Evolutionary conservation across 805 yeast genomes (phyloP), one percentile per base, ranked within the genome.

Genomic region (Jamesozyma spencerorum): DNA sequence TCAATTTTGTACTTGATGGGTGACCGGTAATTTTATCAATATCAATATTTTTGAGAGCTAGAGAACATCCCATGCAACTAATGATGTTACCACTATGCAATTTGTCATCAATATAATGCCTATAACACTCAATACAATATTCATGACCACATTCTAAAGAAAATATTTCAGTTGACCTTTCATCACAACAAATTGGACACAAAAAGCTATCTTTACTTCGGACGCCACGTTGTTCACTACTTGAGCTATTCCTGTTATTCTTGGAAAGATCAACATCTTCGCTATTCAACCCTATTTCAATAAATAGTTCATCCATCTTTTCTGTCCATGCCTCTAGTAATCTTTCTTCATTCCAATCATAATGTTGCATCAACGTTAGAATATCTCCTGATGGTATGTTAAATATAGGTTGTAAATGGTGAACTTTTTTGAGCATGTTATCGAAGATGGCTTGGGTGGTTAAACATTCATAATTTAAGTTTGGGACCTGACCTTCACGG

Each of bases 151-250:
- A 92, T 13, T 69, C 69, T 14, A 85, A 58, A 2, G 70, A 60
- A 50, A 77, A 84, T 34, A 70, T 48, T 20, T 51, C 50, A 43
- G 60, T 41, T 0, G 54, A 53, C 20, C 64, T 66, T 0, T 71
- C 72, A 18, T 80, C 81, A 57, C 85, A 84, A 60, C 96, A 88
- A n/a, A 88, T 78, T 13, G 60, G 51, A 56, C 96, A 86, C 20
- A 57, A 45, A 47, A 68, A 74, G 11, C 55, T 54, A 0, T 61
- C 50, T 32, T 41, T 42, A 18, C 40, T 35, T 30, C 38, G 46
- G 27, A 50, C 45, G 12, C 46, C 51, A 35, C 54, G 48, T 18
- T 31, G 30, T 17, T 19, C 28, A 15, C 13, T 31, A 18, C 17
- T 34, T 7, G 17, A 32, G 14, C 41, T 15, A 13, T 13, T 20